phyloP scores from a whole-genome alignment of 768 basidiomycete species.

The Psilocybe subaeruginosa region DNA sequence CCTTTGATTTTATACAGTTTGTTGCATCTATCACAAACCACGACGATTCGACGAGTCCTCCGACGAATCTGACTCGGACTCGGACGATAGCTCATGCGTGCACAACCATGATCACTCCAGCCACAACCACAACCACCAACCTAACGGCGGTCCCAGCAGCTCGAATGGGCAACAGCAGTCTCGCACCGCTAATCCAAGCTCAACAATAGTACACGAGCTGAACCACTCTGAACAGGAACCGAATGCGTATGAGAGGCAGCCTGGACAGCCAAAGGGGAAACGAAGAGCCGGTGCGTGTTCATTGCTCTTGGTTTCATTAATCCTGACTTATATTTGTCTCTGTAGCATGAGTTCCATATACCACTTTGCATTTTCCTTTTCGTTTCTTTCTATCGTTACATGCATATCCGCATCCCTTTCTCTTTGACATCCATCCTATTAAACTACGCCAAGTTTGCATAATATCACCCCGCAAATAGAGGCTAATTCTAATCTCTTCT shows the following conservation, averaged over 20 bases:
- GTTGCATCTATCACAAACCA: slow-evolving; percentile 93
- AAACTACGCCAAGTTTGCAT: too few relatives aligned
- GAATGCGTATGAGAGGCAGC: slow-evolving; percentile 56
- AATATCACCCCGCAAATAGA: too few relatives aligned
- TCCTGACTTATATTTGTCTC: too few relatives aligned
- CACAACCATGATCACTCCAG: slow-evolving; percentile 12
- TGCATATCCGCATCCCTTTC: too few relatives aligned
- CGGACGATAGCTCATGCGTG: slow-evolving; percentile 27
- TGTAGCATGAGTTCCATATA: too few relatives aligned
- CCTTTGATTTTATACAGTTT: slow-evolving; percentile 56
- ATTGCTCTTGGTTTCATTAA: too few relatives aligned
- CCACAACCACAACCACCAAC: slow-evolving; percentile 22
- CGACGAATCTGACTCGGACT: slow-evolving; percentile 52
- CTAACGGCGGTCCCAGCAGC: slow-evolving; percentile 8
- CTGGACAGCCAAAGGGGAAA: slow-evolving; percentile 37
- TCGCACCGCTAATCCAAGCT: slow-evolving; percentile 6
- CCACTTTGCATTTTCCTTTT: too few relatives aligned
- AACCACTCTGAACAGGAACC: slow-evolving; percentile 31
- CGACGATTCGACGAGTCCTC: slow-evolving; percentile 81
- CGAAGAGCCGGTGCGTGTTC: slow-evolving; percentile 26
- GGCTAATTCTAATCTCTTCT: too few relatives aligned
- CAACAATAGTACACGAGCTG: slow-evolving; percentile 20
- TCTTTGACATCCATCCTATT: too few relatives aligned
- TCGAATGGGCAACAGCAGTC: slow-evolving; percentile 1
- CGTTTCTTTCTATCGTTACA: too few relatives aligned